Evolutionary conservation across 306 rosid species (phyloP), one percentile per base, ranked within the genome.

Genomic region (Casuarina cunninghamiana): DNA sequence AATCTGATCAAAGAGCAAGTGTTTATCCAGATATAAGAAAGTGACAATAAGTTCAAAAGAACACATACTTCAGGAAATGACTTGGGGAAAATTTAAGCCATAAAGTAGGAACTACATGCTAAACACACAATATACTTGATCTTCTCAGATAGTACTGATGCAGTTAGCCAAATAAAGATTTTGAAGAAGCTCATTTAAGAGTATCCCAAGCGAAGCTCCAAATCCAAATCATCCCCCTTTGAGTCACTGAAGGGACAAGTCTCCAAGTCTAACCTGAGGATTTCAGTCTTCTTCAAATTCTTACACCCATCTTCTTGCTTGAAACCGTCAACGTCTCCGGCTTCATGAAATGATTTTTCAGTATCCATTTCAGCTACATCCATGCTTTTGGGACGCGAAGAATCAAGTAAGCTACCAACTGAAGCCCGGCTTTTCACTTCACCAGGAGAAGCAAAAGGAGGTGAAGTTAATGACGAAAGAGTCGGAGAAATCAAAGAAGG

Each of bases 161-260:
- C 71, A 42, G n/a, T 67, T n/a, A 42, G 13, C 12, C 15, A 8
- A 17, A 41, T 35, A n/a, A 66, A 66, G 71, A 42, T 41, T 41
- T 66, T 66, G 13, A 66, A 42, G 17, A 67, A 84, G 81, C 38
- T 43, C 37, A 77, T 41, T 45, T 55, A 78, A 38, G 78, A 78
- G 79, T 63, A 86, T 42, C 98, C 96, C 84, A 95, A 84, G 62
- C 98, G 97, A 84, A 95, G 97, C 81, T 95, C 97, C 86, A 94
- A 93, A 88, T 94, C 98, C 50, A 95, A 83, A 77, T 89, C 91
- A 76, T 89, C 91, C 57, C 84, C 83, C 77, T 83, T 81, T 46
- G 86, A 84, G 19, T 76, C 85, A 39, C 84, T 76, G 39, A 83
- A 75, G 66, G 86, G 69, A 75, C 91, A 90, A 57, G 88, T 88